phyloP scores from a whole-genome alignment of 2,329 filamentous ascomycete species.

The Penicillium vulpinum region DNA sequence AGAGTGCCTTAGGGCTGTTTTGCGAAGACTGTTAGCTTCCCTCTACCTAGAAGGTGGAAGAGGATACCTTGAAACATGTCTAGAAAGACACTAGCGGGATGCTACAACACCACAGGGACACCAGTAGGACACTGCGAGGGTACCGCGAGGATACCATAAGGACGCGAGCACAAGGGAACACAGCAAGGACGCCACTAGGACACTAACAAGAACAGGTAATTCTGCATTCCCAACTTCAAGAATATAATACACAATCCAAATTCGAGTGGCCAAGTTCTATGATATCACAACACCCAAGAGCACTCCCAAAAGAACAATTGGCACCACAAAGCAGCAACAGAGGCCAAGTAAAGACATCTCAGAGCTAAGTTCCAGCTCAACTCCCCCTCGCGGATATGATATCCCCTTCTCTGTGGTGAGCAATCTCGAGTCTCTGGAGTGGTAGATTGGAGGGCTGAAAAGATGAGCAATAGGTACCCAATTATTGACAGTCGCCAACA shows the following conservation, averaged over 20 bases:
- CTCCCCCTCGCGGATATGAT: not conserved
- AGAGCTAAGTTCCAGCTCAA: not conserved
- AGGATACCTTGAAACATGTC: no score
- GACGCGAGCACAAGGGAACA: no score
- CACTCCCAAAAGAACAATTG: not conserved
- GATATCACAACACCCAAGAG: not conserved
- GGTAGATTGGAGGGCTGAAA: slow-evolving; percentile 16
- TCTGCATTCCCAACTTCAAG: not conserved
- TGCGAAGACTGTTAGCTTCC: no score
- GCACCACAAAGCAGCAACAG: not conserved
- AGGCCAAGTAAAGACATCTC: not conserved
- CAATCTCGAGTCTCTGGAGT: not conserved
- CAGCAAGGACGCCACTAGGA: no score
- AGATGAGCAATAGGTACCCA: slow-evolving; percentile 25
- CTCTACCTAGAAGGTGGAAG: no score
- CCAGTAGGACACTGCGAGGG: no score
- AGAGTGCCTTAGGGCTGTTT: no score
- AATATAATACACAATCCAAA: not conserved
- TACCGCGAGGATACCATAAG: no score
- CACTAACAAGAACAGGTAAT: no score
- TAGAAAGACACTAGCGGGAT: no score
- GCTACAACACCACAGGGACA: no score
- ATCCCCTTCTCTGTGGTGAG: not conserved
- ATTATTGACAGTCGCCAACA: slow-evolving; percentile 18
- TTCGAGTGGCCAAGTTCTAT: not conserved